Evolutionary conservation across 129 eudicot species (phyloP), one percentile per base, ranked within the genome.

Genomic region (Gnaphalium uliginosum): DNA sequence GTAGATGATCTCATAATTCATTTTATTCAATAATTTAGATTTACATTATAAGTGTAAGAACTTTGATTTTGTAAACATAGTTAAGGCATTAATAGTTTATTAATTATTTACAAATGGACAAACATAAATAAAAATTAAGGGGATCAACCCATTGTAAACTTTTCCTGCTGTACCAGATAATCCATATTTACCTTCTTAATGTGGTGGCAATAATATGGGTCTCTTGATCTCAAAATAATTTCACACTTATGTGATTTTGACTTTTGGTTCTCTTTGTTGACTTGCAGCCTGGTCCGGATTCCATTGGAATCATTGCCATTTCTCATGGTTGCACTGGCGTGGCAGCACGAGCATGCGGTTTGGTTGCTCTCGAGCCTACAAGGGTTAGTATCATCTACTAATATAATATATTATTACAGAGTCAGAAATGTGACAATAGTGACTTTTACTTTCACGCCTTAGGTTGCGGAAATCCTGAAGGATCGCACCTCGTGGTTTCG

Each of bases 271-370:
- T 33, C 61, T 5, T 19, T 30, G 46, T 66, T 73, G 68, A 35
- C 27, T 9, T 79, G 8, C 30, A 85, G 86, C 86, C 88, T 85
- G 86, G 86, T 85, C 88, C 88, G 88, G 88, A 85, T 81, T 85
- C 88, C 75, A 82, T 85, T 81, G 88, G 88, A 78, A 85, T 81
- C 83, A 72, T 85, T 78, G 79, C 86, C 68, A 85, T 85, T 68
- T 85, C 88, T 79, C 88, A 85, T 78, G 79, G 86, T 81, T 85
- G 86, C 69, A 64, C 76, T 85, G 88, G 88, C 64, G 85, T 85
- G 71, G 88, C 88, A 56, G 88, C 88, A 66, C 85, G 88, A 81
- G 88, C 88, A 60, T 85, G 88, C 3, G 88, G 88, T 74, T 68
- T 85, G 61, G 88, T 85, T 74, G 76, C 83, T 78, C 80, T 85